Evolutionary conservation across 106 monocot genomes (phyloP).

Genomic region (Hemerocallis citrina): DNA sequence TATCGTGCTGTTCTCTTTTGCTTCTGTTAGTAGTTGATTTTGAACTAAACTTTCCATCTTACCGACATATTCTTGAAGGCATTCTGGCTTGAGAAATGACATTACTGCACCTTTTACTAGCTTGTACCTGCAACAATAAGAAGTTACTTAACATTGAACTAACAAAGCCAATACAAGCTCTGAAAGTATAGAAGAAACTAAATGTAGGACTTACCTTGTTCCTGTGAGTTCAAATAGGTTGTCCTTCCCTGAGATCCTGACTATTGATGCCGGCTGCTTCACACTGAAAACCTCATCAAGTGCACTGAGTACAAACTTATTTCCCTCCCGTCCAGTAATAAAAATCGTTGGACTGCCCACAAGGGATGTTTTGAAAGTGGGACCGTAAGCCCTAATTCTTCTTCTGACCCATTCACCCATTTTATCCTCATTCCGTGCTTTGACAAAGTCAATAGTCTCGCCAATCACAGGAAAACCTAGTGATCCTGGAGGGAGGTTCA

Average conservation of each 20-base stretch:
- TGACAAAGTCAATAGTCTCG: conserved; percentile 2
- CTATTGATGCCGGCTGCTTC: conserved; percentile 6
- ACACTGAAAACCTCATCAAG: not conserved
- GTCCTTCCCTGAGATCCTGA: too few species aligned
- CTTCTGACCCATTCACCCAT: conserved; percentile 2
- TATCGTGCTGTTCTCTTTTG: not conserved
- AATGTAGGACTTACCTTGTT: conserved; percentile 1
- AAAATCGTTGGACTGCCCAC: not conserved
- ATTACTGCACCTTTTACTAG: conserved; percentile 10
- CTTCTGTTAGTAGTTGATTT: not conserved
- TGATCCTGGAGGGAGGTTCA: conserved; percentile 12
- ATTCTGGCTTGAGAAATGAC: conserved; percentile 4
- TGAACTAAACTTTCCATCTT: too few species aligned
- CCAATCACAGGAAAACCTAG: conserved; percentile 9
- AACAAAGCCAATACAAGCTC: too few species aligned
- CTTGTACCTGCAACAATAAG: conserved; percentile 14
- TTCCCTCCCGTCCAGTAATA: not conserved
- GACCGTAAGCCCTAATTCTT: not conserved
- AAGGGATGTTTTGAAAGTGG: conserved; percentile 9
- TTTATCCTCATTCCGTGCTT: not conserved
- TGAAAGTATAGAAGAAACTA: too few species aligned
- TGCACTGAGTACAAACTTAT: conserved; percentile 6
- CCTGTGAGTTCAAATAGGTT: conserved; percentile 5
- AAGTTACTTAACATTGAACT: too few species aligned
- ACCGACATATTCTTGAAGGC: not conserved